Percentiles rank a stretch among this genome's conserved stretches.
Evolutionary conservation across 345 rosid species (phyloP).

Genomic region (Brassica rapa): DNA sequence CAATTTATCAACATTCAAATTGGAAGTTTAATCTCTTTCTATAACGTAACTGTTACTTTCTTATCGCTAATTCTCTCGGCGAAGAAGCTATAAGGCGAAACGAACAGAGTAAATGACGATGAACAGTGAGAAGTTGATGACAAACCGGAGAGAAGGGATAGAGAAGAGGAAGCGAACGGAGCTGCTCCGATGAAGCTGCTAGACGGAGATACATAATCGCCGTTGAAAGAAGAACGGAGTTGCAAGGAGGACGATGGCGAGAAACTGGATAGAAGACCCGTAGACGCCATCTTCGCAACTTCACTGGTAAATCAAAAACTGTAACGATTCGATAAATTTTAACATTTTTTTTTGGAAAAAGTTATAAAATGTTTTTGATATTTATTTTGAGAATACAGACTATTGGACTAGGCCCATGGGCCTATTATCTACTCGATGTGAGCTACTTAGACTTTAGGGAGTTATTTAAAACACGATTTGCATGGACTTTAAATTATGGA

Average conservation of each 20-base stretch:
- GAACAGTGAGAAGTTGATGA: constrained; percentile 12
- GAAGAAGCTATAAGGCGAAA: not conserved
- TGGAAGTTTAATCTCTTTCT: not conserved
- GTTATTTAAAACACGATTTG: not conserved
- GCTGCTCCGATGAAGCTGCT: constrained; percentile 42
- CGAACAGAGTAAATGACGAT: not conserved
- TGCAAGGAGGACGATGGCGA: constrained; percentile 40
- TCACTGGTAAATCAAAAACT: constrained; percentile 16
- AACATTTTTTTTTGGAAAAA: not conserved
- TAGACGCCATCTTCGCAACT: constrained; percentile 49
- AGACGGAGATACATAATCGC: constrained; percentile 37
- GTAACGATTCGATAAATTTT: constrained; percentile 8
- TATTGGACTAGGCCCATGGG: constrained; percentile 23
- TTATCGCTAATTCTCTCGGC: not conserved
- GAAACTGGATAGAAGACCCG: constrained; percentile 44
- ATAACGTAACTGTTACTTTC: not conserved
- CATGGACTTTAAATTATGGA: not conserved
- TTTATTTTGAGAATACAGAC: not conserved
- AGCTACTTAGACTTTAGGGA: not conserved
- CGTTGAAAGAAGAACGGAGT: constrained; percentile 40
- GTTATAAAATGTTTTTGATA: not conserved
- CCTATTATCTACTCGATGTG: not conserved
- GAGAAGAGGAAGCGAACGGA: constrained; percentile 45
- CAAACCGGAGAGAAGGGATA: constrained; percentile 46
- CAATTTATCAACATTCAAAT: constrained; percentile 3